These are phyloP conservation scores for Clitoria ternatea DNA, from an alignment of 306 rosid species.

Conservation along the genomic window DNA sequence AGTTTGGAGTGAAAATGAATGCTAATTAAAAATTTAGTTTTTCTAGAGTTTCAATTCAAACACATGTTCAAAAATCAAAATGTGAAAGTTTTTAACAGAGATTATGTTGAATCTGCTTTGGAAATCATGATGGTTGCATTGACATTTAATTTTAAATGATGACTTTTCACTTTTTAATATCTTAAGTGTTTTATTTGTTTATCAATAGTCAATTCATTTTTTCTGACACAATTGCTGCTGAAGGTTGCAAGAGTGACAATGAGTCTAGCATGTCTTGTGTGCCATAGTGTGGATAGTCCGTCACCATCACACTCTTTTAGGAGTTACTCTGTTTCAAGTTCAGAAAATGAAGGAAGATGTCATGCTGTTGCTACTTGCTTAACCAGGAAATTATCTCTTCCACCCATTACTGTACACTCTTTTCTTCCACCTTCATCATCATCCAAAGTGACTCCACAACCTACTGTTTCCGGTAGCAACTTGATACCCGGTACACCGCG, in stretches of 20 bases:
- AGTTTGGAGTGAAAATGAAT: conserved; percentile 1
- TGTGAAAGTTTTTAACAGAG: too few species aligned
- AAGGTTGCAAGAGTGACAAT: conserved; percentile 36
- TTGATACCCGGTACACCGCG: conserved; percentile 52
- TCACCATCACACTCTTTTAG: conserved; percentile 83
- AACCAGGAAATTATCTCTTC: conserved; percentile 54
- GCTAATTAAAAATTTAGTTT: not conserved
- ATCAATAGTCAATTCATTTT: not conserved
- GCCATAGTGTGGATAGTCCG: conserved; percentile 81
- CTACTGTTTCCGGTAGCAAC: conserved; percentile 32
- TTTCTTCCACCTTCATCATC: conserved; percentile 45
- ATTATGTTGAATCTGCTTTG: too few species aligned
- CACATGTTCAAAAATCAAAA: too few species aligned
- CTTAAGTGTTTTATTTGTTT: not conserved
- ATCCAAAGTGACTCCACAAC: conserved; percentile 87
- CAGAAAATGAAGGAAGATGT: conserved; percentile 82
- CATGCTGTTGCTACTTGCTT: conserved; percentile 67
- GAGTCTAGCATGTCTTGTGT: conserved; percentile 84
- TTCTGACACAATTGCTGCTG: conserved; percentile 30
- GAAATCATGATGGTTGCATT: too few species aligned
- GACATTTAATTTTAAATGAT: too few species aligned
- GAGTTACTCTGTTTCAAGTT: conserved; percentile 66
- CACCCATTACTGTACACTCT: conserved; percentile 26
- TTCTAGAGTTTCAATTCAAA: too few species aligned
- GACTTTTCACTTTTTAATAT: too few species aligned